These are phyloP conservation scores for Davidsoniella australis DNA, from an alignment of 2,329 filamentous ascomycete genomes.

Conservation along the genomic window DNA sequence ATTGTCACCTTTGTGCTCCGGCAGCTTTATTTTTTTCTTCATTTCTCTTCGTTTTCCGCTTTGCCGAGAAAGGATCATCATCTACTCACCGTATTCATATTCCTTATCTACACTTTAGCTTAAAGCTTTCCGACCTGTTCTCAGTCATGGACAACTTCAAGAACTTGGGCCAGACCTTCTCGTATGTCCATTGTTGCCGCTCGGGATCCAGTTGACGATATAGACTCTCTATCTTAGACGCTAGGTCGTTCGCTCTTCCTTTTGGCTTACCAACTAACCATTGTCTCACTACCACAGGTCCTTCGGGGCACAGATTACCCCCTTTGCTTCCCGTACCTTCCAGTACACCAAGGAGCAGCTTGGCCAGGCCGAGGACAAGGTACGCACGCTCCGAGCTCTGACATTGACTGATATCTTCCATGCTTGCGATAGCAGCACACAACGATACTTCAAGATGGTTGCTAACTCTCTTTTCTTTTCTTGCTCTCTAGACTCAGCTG, in stretches of 20 bases:
- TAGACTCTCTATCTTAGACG: not conserved
- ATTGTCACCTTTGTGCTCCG: not conserved
- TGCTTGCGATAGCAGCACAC: not conserved
- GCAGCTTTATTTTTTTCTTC: not conserved
- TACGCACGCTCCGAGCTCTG: conserved; percentile 19
- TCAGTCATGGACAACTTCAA: conserved; percentile 12
- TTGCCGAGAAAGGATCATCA: not conserved
- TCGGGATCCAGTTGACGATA: not conserved
- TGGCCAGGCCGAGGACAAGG: conserved; percentile 87
- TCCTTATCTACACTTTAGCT: not conserved
- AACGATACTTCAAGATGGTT: not conserved
- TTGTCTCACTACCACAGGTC: conserved; percentile 22
- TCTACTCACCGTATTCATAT: not conserved
- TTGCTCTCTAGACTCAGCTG: conserved; percentile 58
- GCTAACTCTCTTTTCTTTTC: not conserved
- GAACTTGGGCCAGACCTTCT: conserved; percentile 13
- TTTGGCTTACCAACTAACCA: not conserved
- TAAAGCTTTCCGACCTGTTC: not conserved
- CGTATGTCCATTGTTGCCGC: conserved; percentile 7
- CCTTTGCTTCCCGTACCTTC: conserved; percentile 83
- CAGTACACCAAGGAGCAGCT: conserved; percentile 98
- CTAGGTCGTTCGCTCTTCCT: not conserved
- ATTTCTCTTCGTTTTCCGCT: not conserved
- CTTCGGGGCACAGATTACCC: conserved; percentile 68
- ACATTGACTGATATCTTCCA: not conserved